A percentile compares a stretch with the other conserved stretches of the same genome.
phyloP scores from a whole-genome alignment of 106 monocot genomes.

The Dendrobium officinale region DNA sequence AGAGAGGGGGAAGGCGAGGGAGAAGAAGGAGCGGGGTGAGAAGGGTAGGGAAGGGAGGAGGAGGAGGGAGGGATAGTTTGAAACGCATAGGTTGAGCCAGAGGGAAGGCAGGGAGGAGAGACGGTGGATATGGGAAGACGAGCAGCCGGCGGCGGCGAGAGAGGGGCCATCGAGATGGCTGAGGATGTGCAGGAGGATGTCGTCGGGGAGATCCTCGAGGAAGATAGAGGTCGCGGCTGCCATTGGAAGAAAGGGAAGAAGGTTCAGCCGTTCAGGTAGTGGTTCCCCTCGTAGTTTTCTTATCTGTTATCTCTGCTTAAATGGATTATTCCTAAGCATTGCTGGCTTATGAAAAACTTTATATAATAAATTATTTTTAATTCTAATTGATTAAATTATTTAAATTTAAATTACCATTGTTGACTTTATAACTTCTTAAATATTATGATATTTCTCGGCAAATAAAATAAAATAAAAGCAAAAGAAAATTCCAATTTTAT shows the following conservation, averaged over 20 bases:
- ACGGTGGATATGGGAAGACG: conserved; percentile 31
- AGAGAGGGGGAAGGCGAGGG: conserved; percentile 30
- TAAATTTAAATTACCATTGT: too few relatives aligned
- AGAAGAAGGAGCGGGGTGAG: conserved; percentile 29
- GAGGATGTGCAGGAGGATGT: conserved; percentile 44
- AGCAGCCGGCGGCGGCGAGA: conserved; percentile 46
- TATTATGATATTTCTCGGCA: too few relatives aligned
- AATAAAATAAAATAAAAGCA: too few relatives aligned
- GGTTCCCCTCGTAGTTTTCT: too few relatives aligned
- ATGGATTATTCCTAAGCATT: too few relatives aligned
- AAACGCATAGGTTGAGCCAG: conserved; percentile 58
- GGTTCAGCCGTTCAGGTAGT: too few relatives aligned
- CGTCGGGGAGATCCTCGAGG: conserved; percentile 59
- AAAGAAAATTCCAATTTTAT: too few relatives aligned
- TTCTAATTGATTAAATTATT: too few relatives aligned
- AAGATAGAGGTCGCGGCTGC: neutral
- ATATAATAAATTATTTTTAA: too few relatives aligned
- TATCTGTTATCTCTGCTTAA: too few relatives aligned
- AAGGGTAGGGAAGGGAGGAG: conserved; percentile 12
- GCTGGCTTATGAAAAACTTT: too few relatives aligned
- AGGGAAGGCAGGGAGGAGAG: conserved; percentile 34
- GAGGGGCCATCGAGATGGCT: conserved; percentile 48
- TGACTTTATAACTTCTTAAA: too few relatives aligned
- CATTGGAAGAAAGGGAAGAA: neutral
- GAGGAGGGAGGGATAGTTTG: conserved; percentile 60